Evolutionary conservation across 768 basidiomycete species (phyloP), one percentile per base, ranked within the genome.

Genomic region (Termitomyces heimii): DNA sequence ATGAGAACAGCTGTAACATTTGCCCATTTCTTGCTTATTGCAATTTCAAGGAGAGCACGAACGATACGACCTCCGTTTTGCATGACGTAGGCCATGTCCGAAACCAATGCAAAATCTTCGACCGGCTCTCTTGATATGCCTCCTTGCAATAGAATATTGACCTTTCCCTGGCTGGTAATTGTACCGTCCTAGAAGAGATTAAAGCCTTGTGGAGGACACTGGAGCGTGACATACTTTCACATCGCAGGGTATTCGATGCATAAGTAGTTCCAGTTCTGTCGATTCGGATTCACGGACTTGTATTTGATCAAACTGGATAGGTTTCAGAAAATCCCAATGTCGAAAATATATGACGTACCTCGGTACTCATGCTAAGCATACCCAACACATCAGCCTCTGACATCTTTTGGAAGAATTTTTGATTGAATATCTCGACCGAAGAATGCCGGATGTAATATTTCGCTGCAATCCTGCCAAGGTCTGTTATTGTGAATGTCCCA

Each of bases 1-100:
- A 94, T 85, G 24, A 98, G 80, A 12, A 89, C 87, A 2, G 81
- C 77, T 12, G 89, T 83, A 40, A 85, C 86, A 62, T 79, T 84
- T 3, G 95, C 94, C 92, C 91, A 98, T 69, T 94, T 94, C 60
- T 82, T 83, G 68, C 92, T 93, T 65, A 98, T 82, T 0, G 91
- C 93, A 31, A 98, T 96, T 68, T 99, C 97, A 16, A 98, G 81
- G 1, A 99, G 77, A 43, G 94, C 92, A n/a, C 97, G 85, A 54
- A 92, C 80, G 62, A 99, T 98, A 59, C 97, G 89, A 18, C 89
- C 94, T 16, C 88, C 91, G 65, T 98, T 99, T 67, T 98, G 95
- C 24, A 94, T 91, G 42, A 86, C 92, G 67, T 96, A 99, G 2
- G 88, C 92, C 66, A 85, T 88, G 67, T 99, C 97, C 0, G 97